Evolutionary conservation across 2,329 filamentous ascomycete species (phyloP).

Genomic region (Grosmannia clavigera): DNA sequence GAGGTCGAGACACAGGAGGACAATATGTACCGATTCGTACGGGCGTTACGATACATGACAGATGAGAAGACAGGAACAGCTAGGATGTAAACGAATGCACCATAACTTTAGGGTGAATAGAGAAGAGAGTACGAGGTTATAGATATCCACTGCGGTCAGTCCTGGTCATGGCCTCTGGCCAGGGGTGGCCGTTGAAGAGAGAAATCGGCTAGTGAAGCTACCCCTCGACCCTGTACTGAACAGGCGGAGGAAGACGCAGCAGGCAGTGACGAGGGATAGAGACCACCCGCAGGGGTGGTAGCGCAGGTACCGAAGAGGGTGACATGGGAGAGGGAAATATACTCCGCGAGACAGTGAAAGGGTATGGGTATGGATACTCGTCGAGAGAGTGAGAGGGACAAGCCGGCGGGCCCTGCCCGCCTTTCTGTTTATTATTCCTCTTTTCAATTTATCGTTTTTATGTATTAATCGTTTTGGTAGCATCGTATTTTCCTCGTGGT

Average conservation of each 20-base stretch:
- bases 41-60: not conserved
- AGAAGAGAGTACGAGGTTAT: not conserved
- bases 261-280: not conserved
- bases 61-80: not conserved
- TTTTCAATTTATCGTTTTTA: conserved; percentile 3
- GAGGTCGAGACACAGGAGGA: not conserved
- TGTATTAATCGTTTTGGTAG: not conserved
- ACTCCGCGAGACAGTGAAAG: not conserved
- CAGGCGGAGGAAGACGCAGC: not conserved
- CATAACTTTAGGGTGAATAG: not conserved
- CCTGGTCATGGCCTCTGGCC: not conserved
- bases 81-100: not conserved
- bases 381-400: not conserved
- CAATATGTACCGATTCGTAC: not conserved
- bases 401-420: not conserved
- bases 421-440: not conserved
- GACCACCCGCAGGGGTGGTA: not conserved
- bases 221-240: not conserved
- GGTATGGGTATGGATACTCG: not conserved
- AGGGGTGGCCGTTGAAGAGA: not conserved
- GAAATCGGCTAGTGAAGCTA: not conserved
- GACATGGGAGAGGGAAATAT: not conserved
- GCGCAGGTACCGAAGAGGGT: not conserved
- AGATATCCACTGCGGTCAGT: not conserved
- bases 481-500: conserved; percentile 3